Percentiles rank a stretch among this genome's conserved stretches.
These are phyloP conservation scores for Buddleja alternifolia DNA, from an alignment of 257 asterid genomes.

Conservation along the genomic window DNA sequence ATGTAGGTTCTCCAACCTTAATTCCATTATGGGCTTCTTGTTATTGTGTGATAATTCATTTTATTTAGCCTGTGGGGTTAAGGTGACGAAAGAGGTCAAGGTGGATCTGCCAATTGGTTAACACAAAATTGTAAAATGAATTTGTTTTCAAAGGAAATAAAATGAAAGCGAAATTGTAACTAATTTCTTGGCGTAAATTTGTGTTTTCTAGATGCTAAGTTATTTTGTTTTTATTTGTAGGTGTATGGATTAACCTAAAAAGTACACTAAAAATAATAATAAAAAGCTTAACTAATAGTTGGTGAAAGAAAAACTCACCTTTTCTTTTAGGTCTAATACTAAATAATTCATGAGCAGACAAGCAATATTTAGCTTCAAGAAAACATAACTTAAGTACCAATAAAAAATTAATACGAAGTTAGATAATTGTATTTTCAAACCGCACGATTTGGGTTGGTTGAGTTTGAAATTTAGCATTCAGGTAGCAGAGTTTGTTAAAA, in stretches of 20 bases:
- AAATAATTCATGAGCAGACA: no score
- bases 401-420: no score
- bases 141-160: slow-evolving; percentile 15
- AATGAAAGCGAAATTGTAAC: slow-evolving; percentile 14
- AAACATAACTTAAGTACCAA: no score
- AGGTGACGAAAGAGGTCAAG: background rate
- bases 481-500: no score
- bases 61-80: background rate
- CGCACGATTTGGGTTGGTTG: no score
- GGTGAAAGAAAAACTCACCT: background rate
- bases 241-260: background rate
- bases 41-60: background rate
- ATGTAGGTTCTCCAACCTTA: background rate
- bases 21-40: slow-evolving; percentile 10
- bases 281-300: background rate
- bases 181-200: background rate
- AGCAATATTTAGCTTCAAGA: no score
- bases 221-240: background rate
- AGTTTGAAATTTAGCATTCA: no score
- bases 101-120: background rate
- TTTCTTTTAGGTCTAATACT: no score
- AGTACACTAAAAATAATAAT: no score
- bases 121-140: slow-evolving; percentile 29
- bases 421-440: no score
- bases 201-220: background rate